These are phyloP conservation scores for Colletotrichum gloeosporioides DNA, from an alignment of 2,329 filamentous ascomycete genomes.

Conservation along the genomic window DNA sequence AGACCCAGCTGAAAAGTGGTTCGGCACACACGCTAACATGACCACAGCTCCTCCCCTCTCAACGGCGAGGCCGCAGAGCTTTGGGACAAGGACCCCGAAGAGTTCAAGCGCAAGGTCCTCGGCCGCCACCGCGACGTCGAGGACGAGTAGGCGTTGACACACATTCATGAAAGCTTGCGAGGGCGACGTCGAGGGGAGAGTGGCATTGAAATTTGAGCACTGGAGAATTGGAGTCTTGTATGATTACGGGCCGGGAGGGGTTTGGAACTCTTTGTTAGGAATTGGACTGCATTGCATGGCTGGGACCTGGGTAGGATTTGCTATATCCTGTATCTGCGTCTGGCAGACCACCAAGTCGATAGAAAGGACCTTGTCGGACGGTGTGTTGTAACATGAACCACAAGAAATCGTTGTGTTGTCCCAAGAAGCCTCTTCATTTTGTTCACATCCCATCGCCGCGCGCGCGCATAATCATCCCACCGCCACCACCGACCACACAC, in stretches of 20 bases:
- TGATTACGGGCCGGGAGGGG: constrained; percentile 26
- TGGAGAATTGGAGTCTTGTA: constrained; percentile 49
- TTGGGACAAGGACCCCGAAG: constrained; percentile 86
- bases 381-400: constrained; percentile 1
- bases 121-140: constrained; percentile 69
- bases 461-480: constrained; percentile 7
- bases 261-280: constrained; percentile 33
- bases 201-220: constrained; percentile 26
- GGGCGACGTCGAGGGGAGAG: background rate
- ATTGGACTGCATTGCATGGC: constrained; percentile 36
- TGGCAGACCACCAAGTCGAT: constrained; percentile 13
- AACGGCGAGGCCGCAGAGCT: constrained; percentile 96
- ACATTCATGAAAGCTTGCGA: background rate
- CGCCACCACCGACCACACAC: background rate
- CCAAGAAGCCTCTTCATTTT: constrained; percentile 1
- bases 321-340: constrained; percentile 15
- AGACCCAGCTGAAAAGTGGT: background rate
- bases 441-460: background rate
- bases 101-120: constrained; percentile 82
- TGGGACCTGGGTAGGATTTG: constrained; percentile 12
- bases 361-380: constrained; percentile 9
- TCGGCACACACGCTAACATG: constrained; percentile 21
- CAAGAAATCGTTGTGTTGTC: background rate
- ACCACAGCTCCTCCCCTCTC: constrained; percentile 80
- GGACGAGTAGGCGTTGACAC: constrained; percentile 54